Evolutionary conservation across 257 asterid species (phyloP), one percentile per base, ranked within the genome.

Genomic region (Solanum raphanifolium): DNA sequence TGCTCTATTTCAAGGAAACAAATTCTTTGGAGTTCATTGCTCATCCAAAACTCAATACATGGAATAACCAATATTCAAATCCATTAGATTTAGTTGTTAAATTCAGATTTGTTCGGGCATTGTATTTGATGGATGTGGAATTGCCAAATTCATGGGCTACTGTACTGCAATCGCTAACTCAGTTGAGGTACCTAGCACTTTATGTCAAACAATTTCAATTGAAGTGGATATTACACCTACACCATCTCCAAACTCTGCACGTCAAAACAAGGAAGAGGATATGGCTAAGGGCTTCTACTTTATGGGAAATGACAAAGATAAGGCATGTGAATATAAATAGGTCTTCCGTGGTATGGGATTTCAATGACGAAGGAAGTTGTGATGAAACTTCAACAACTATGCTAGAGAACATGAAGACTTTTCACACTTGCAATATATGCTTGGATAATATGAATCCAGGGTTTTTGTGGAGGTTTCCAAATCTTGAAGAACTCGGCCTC

Each of bases 401-500:
- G 15, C 41, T 72, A 32, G 41, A 31, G 41, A 72, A 18, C 43
- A 15, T 72, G 31, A 35, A 35, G 31, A 74, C 52, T 4, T 21
- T 74, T 2, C 1, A 7, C 20, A 0, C 0, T 5, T 35, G 18
- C 8, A 10, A 7, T 21, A 21, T 8, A 36, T 1, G 0, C 1
- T 4, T 36, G 52, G 16, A 35, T 21, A 29, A 35, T 12, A 74
- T 2, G 7, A 35, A 35, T 36, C 52, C 29, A 11, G 21, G 52
- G 20, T 74, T 74, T 9, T 11, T 31, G 83, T 74, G 52, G 20
- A 36, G 31, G 83, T 74, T 74, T 12, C 10, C 83, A 0, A 36
- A 36, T 74, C 52, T 74, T 74, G 31, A 74, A 36, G 21, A 21
- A 36, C 52, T 74, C 52, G 23, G 31, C 20, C 29, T 35, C 83